Base-by-base conservation (phyloP, 139 green algal genomes). In the Edaphochlamys debaryana region DNA sequence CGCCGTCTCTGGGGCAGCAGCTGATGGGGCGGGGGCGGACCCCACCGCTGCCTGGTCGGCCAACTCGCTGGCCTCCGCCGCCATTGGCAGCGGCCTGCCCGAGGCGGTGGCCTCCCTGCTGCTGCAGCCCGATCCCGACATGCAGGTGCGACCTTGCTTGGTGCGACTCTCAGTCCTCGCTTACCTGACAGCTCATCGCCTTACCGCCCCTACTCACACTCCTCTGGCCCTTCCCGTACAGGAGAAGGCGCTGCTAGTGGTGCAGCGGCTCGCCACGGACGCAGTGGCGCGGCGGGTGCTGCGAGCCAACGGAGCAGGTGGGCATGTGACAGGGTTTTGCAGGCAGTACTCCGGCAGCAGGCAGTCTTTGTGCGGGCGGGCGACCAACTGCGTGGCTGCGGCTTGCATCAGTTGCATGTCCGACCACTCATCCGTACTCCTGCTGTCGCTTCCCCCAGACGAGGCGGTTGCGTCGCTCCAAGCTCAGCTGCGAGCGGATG, bases 201-300 rank as follows among this genome's bases (percentile, higher is more conserved):
- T n/a, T n/a, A n/a, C n/a, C n/a, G n/a, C n/a, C n/a, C n/a, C n/a
- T n/a, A n/a, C n/a, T n/a, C n/a, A n/a, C n/a, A n/a, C n/a, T n/a
- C n/a, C n/a, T n/a, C n/a, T n/a, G n/a, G n/a, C n/a, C n/a, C n/a
- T n/a, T n/a, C 38, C 34, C 60, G 60, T 67, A 17, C 76, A 76
- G 66, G 78, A 84, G 66, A 84, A 84, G 67, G 78, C 78, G 66
- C 66, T 84, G 34, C 45, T 76, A 36, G 78, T 76, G 78, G 5
- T 76, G 66, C 66, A 58, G 78, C 66, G 66, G 50, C 36, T 84
- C n/a, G 78, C 78, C 48, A 36, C 6, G 0, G 68, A 72, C 25
- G 66, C 36, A 5, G 30, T 45, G 27, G 78, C 48, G 66, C 36
- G 48, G 36, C 36, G 23, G 29, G 78, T 41, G 67, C 67, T 84